These are phyloP conservation scores for Dinochytrium kinnereticum DNA, from an alignment of 371 early-diverging fungal genomes.

Conservation along the genomic window DNA sequence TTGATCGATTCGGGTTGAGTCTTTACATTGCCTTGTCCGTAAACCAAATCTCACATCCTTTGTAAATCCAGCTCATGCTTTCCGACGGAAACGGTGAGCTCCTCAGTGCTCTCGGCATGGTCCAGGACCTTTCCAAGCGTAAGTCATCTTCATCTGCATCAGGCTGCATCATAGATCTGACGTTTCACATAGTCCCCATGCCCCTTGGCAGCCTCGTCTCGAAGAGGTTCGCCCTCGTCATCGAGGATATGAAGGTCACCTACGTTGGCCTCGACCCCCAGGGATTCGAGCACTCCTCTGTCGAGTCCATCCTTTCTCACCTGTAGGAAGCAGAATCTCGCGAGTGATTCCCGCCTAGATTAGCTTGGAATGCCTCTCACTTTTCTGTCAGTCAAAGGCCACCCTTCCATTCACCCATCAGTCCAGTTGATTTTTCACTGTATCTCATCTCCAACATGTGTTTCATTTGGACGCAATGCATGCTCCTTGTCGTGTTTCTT, in stretches of 20 bases:
- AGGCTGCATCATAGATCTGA: background rate
- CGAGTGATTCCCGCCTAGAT: too few relatives aligned
- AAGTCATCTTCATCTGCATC: background rate
- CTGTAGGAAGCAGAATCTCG: too few relatives aligned
- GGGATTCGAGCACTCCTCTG: conserved; percentile 58
- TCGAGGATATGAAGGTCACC: conserved; percentile 68
- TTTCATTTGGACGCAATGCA: too few relatives aligned
- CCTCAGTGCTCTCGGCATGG: conserved; percentile 66
- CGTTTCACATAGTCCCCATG: background rate
- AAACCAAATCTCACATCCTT: too few relatives aligned
- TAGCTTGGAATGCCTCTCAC: too few relatives aligned
- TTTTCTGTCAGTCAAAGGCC: too few relatives aligned
- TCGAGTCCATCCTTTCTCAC: conserved; percentile 57
- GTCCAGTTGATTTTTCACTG: too few relatives aligned
- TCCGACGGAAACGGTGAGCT: conserved; percentile 71
- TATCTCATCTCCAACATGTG: too few relatives aligned
- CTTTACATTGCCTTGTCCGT: too few relatives aligned
- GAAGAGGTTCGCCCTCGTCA: conserved; percentile 70
- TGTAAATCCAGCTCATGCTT: conserved; percentile 51
- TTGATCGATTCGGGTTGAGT: too few relatives aligned
- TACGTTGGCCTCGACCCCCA: conserved; percentile 71
- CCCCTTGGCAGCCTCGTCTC: conserved; percentile 31
- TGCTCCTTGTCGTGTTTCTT: too few relatives aligned
- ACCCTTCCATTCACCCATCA: too few relatives aligned
- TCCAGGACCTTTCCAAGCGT: conserved; percentile 58